These are phyloP conservation scores for Colletotrichum scovillei DNA, from an alignment of 2,329 filamentous ascomycete genomes.

Conservation along the genomic window DNA sequence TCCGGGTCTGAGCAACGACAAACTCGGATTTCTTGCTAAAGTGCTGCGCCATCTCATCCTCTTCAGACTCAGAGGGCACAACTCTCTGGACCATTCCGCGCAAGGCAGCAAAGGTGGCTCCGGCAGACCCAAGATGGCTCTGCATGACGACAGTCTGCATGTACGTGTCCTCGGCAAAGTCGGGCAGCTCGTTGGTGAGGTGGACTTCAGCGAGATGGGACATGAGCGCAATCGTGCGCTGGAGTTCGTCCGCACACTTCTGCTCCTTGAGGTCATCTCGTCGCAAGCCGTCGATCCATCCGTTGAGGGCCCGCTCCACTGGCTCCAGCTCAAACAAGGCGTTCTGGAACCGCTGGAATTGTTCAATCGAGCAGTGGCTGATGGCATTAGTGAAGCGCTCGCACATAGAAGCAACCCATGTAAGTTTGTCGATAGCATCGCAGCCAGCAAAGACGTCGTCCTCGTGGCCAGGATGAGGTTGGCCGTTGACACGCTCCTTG, in stretches of 20 bases:
- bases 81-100: slow-evolving; percentile 76
- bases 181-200: slow-evolving; percentile 75
- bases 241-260: slow-evolving; percentile 83
- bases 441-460: slow-evolving; percentile 85
- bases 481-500: slow-evolving; percentile 79
- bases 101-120: slow-evolving; percentile 72
- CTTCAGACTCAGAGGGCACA: slow-evolving; percentile 64
- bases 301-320: slow-evolving; percentile 88
- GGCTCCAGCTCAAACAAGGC: slow-evolving; percentile 90
- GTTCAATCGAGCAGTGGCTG: slow-evolving; percentile 78
- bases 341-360: slow-evolving; percentile 83
- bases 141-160: slow-evolving; percentile 83
- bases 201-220: slow-evolving; percentile 87
- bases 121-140: slow-evolving; percentile 83
- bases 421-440: slow-evolving; percentile 85
- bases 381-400: slow-evolving; percentile 86
- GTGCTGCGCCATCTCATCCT: slow-evolving; percentile 74
- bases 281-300: slow-evolving; percentile 86
- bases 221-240: slow-evolving; percentile 87
- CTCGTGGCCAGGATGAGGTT: slow-evolving; percentile 72
- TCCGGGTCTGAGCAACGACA: slow-evolving; percentile 80
- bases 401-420: slow-evolving; percentile 86
- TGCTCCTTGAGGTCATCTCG: slow-evolving; percentile 88
- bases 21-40: slow-evolving; percentile 78
- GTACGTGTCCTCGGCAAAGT: slow-evolving; percentile 81